Base-by-base conservation (phyloP, 441 rosid species). In the Caryocar brasiliense region DNA sequence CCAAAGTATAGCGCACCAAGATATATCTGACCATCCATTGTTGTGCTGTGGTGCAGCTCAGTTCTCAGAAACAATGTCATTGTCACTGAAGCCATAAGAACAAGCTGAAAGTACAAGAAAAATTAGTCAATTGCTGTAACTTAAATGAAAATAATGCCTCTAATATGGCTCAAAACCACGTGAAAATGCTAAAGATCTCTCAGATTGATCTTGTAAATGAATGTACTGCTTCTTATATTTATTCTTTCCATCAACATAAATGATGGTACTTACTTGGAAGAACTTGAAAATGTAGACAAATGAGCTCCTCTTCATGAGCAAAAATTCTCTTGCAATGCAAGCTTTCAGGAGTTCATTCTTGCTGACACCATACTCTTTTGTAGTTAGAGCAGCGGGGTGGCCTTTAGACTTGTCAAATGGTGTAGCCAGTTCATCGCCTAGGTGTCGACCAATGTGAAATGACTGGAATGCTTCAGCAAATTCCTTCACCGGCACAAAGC, bases 261-360 rank as follows among this genome's bases (percentile, higher is more conserved):
- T 2, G 24, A 34, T 33, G 14, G 9, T 47, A 46, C 79, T 49
- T 60, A 86, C 95, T 70, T 83, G 95, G 26, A 2, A 1, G 40
- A 82, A 49, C 56, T 76, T 82, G 80, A 85, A 85, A 18, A 81
- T 47, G 54, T 86, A 80, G 66, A 83, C 68, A 44, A 83, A 85
- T 0, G 80, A 77, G 68, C 83, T 81, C 58, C 96, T 81, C 78
- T 86, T 91, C 93, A 86, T 81, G 35, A 86, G 84, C 69, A 85
- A 63, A 58, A 54, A 48, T 58, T 86, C 96, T 70, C 96, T 75
- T 14, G 85, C 64, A 21, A 74, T 22, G 78, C 95, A 84, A 51
- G 90, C 90, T 56, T 70, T 74, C 34, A 82, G 38, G 46, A 86
- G 58, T 46, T 91, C 81, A 64, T 62, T 65, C 70, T 62, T 76